A percentile compares a stretch with the other conserved stretches of the same genome.
Conservation (phyloP, 106 monocot genomes). For the Apostasia shenzhenica region DNA sequence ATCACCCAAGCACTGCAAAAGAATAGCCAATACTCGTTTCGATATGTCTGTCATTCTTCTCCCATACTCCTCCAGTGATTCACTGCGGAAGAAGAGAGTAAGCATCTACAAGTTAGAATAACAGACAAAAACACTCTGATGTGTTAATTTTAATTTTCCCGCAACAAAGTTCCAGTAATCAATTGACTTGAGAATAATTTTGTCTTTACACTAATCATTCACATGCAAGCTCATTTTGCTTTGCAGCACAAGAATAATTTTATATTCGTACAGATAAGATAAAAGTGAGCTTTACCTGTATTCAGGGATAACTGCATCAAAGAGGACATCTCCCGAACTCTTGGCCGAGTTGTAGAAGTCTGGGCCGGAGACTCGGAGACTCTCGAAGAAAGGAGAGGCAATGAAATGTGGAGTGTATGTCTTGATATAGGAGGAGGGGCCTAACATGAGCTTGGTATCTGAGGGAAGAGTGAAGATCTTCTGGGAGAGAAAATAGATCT, state of each 20-base stretch:
- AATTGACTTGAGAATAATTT: too few species aligned
- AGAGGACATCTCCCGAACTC: conserved; percentile 19
- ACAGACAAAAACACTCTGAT: too few species aligned
- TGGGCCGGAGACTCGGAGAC: conserved; percentile 41
- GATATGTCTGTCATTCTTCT: conserved; percentile 39
- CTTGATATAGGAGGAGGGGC: conserved; percentile 15
- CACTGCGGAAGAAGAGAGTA: conserved; percentile 9
- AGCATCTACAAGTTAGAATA: background rate
- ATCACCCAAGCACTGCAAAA: conserved; percentile 29
- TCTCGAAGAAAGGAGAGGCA: conserved; percentile 59
- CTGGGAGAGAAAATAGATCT: conserved; percentile 6
- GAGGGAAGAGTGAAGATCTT: conserved; percentile 20
- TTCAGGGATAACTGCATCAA: conserved; percentile 13
- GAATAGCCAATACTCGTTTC: conserved; percentile 15
- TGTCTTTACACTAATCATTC: too few species aligned
- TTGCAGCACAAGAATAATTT: too few species aligned
- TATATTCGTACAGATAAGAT: too few species aligned
- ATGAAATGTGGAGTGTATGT: conserved; percentile 50
- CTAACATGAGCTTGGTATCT: conserved; percentile 34
- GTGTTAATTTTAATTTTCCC: too few species aligned
- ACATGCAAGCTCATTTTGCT: too few species aligned
- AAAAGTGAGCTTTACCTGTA: conserved; percentile 17
- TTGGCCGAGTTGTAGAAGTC: conserved; percentile 31
- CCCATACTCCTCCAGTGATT: conserved; percentile 29
- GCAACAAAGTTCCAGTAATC: too few species aligned